Evolutionary conservation across 177 flowering plant species (phyloP), one percentile per base, ranked within the genome.

Genomic region (Vitis hybrid): DNA sequence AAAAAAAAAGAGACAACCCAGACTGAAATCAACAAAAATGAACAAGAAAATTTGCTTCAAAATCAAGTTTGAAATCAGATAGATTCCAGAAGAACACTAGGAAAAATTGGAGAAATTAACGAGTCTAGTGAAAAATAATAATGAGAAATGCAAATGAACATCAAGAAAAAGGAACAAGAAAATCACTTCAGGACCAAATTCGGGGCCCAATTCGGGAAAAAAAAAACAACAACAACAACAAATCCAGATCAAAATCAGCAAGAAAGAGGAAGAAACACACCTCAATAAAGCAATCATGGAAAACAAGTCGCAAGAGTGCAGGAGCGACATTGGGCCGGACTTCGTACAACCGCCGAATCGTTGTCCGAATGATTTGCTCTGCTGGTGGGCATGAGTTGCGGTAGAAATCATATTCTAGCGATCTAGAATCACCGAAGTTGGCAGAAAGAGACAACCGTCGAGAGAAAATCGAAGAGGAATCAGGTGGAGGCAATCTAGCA

Each of bases 281-380:
- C 87, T 78, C 67, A 59, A 86, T 65, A 70, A 90, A 90, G 81
- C 94, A 88, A 57, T 90, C 92, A 58, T 88, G 94, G 74, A 90
- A 90, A 61, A 71, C 71, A 15, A 90, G 84, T 13, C 91, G 80
- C 7, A 90, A 52, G 10, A 90, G 76, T 6, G 79, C 81, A 4
- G 94, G 91, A 59, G 83, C 82, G 9, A 87, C 70, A 64, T 58
- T 24, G 3, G 83, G 49, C 3, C 63, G 72, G 54, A 9, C 10
- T 13, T 52, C 48, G 76, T 65, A 72, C 20, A 75, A 52, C 0
- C 74, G 20, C 2, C 58, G 80, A 27, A 85, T 63, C 49, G 65
- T 20, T 3, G 68, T 48, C 11, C 77, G 80, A 35, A 89, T 61
- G 30, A 84, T 74, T 2, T 52, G 46, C 74, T 83, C 88, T 1